Evolutionary conservation across 148 eudicot genomes (phyloP).

Genomic region (Rhododendron molle): DNA sequence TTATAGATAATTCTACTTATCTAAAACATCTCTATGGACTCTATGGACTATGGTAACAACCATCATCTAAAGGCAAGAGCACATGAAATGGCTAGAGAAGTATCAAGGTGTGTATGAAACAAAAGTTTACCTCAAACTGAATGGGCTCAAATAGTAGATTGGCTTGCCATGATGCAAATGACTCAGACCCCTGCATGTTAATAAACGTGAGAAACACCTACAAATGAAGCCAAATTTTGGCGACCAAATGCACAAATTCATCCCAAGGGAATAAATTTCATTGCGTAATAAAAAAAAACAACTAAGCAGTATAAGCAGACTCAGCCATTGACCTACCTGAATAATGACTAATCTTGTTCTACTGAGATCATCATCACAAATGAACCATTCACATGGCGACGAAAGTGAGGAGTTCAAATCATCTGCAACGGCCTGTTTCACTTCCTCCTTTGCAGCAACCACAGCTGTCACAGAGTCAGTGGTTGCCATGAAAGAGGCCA

Average conservation of each 20-base stretch:
- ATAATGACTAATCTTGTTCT: constrained; percentile 81
- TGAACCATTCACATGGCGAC: constrained; percentile 93
- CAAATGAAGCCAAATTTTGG: background rate
- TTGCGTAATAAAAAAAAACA: background rate
- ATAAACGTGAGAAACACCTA: constrained; percentile 1
- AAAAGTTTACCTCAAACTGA: constrained; percentile 66
- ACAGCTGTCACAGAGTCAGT: constrained; percentile 89
- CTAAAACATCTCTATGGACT: background rate
- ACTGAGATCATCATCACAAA: constrained; percentile 79
- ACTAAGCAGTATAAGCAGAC: background rate
- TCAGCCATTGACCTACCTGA: constrained; percentile 45
- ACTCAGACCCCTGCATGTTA: constrained; percentile 71
- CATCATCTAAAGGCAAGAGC: background rate
- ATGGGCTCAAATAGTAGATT: constrained; percentile 92
- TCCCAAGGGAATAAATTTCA: background rate
- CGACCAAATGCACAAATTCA: background rate
- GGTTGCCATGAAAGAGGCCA: constrained; percentile 88
- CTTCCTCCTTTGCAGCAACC: constrained; percentile 97
- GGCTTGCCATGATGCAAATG: constrained; percentile 95
- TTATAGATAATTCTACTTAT: background rate
- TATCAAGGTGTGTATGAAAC: background rate
- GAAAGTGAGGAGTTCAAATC: constrained; percentile 72
- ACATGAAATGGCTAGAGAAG: background rate
- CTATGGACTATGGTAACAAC: background rate
- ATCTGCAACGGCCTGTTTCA: constrained; percentile 96